phyloP scores from a whole-genome alignment of 345 rosid species.

The Gossypium rotundifolium region DNA sequence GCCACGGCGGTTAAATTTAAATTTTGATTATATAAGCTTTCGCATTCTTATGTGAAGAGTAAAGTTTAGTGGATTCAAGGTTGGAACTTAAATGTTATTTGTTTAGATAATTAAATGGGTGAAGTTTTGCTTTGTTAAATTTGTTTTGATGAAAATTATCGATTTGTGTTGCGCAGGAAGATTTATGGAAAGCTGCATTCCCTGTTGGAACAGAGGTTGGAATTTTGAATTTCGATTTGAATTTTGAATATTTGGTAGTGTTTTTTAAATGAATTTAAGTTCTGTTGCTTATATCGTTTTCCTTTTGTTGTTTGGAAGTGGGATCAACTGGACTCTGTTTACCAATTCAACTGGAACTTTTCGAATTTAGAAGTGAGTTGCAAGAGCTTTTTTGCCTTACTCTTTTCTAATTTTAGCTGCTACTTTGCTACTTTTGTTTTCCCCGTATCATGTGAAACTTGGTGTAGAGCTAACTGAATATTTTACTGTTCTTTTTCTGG shows the following conservation, averaged over 20 bases:
- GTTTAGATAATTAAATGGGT: not conserved
- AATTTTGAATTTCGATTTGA: not conserved
- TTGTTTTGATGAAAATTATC: slow-evolving; percentile 2
- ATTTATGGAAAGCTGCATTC: slow-evolving; percentile 72
- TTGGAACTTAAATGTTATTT: not conserved
- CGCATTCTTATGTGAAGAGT: not conserved
- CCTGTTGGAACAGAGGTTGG: slow-evolving; percentile 94
- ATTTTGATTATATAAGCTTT: not conserved
- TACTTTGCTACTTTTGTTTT: not conserved
- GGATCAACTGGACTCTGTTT: slow-evolving; percentile 76
- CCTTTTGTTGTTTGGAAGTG: slow-evolving; percentile 45
- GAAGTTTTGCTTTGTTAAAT: not conserved
- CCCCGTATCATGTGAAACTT: not conserved
- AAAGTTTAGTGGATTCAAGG: not conserved
- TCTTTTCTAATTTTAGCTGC: not conserved
- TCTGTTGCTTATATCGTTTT: slow-evolving; percentile 11
- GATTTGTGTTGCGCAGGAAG: slow-evolving; percentile 53
- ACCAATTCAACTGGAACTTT: slow-evolving; percentile 76
- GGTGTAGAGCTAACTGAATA: slow-evolving; percentile 1
- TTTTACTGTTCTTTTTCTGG: slow-evolving; percentile 12
- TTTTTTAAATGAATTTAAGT: not conserved
- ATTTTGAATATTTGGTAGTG: not conserved
- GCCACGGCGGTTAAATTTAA: not conserved
- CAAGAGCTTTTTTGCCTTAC: not conserved
- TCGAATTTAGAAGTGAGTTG: slow-evolving; percentile 80